Conservation (phyloP, 2,329 filamentous ascomycete species). For the Lachnellula hyalina region DNA sequence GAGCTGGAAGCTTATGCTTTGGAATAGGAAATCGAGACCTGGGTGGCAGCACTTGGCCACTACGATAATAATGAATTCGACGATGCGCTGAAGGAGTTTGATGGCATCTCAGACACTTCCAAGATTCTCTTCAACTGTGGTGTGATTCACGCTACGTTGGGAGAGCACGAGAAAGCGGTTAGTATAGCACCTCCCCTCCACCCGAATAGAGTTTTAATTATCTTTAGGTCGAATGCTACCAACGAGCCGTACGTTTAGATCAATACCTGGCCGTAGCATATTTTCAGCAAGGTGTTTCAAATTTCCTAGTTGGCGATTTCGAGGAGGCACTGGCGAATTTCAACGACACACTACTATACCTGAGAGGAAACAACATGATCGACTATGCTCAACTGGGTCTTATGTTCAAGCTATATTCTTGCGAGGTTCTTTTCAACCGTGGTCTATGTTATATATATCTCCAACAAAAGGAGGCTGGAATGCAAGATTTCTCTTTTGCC, state of each 20-base stretch:
- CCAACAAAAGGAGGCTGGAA: slow-evolving; percentile 81
- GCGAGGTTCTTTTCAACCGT: slow-evolving; percentile 95
- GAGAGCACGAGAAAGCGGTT: slow-evolving; percentile 93
- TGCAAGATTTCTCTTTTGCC: slow-evolving; percentile 86
- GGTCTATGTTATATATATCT: slow-evolving; percentile 97
- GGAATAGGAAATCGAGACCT: slow-evolving; percentile 87
- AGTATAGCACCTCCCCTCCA: slow-evolving; percentile 36
- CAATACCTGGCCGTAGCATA: slow-evolving; percentile 96
- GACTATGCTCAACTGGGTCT: slow-evolving; percentile 95
- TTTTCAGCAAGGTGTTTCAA: slow-evolving; percentile 97
- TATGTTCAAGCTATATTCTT: slow-evolving; percentile 94
- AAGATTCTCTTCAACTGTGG: slow-evolving; percentile 99
- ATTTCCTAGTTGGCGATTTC: slow-evolving; percentile 94
- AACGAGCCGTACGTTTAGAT: slow-evolving; percentile 83
- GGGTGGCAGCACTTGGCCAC: slow-evolving; percentile 83
- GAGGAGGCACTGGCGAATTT: slow-evolving; percentile 97
- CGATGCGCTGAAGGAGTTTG: slow-evolving; percentile 76
- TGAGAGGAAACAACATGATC: slow-evolving; percentile 94
- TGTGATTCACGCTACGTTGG: slow-evolving; percentile 93
- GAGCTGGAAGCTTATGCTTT: slow-evolving; percentile 7
- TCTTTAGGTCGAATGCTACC: slow-evolving; percentile 86
- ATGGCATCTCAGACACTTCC: slow-evolving; percentile 85
- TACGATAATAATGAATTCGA: slow-evolving; percentile 99
- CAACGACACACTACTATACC: slow-evolving; percentile 92
- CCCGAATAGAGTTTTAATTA: slow-evolving; percentile 12